Evolutionary conservation across 192 early-diverging fungal genomes (phyloP).

Genomic region (Dissophora globulifera): DNA sequence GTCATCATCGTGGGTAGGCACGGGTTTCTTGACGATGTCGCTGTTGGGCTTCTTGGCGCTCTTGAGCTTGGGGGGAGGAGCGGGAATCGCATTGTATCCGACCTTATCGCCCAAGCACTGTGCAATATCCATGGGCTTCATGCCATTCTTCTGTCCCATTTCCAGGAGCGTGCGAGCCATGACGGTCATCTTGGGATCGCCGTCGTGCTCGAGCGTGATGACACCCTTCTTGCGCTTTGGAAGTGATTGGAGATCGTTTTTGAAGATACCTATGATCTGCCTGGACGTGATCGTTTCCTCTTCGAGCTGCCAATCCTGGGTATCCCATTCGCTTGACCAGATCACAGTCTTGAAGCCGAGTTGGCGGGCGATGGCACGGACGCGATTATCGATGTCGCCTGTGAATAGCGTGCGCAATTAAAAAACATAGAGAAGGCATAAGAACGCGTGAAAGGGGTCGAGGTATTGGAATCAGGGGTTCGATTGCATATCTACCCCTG

Average conservation of each 20-base stretch:
- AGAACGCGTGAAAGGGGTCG: too few relatives aligned
- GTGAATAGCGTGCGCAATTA: not conserved
- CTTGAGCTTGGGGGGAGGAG: not conserved
- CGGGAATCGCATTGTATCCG: conserved; percentile 29
- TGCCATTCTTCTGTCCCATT: conserved; percentile 34
- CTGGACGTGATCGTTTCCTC: conserved; percentile 35
- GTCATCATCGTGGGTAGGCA: too few relatives aligned
- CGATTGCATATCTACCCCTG: too few relatives aligned
- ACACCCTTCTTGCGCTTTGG: conserved; percentile 12
- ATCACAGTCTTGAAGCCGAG: conserved; percentile 62
- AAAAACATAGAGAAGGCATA: not conserved
- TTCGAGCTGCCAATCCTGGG: conserved; percentile 62
- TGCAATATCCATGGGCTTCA: conserved; percentile 41
- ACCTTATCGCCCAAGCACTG: conserved; percentile 27
- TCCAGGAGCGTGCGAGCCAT: conserved; percentile 36
- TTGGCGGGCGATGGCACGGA: conserved; percentile 34
- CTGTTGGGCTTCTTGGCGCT: not conserved
- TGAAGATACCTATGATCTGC: conserved; percentile 38
- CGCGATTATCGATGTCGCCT: conserved; percentile 43
- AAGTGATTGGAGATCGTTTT: conserved; percentile 14
- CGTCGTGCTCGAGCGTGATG: conserved; percentile 47
- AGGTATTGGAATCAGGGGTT: not conserved
- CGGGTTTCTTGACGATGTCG: too few relatives aligned
- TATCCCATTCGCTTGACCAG: conserved; percentile 62
- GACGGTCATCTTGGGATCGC: conserved; percentile 17